Evolutionary conservation across 352 stramenopile species (phyloP).

Genomic region (Globisporangium abappressorium): DNA sequence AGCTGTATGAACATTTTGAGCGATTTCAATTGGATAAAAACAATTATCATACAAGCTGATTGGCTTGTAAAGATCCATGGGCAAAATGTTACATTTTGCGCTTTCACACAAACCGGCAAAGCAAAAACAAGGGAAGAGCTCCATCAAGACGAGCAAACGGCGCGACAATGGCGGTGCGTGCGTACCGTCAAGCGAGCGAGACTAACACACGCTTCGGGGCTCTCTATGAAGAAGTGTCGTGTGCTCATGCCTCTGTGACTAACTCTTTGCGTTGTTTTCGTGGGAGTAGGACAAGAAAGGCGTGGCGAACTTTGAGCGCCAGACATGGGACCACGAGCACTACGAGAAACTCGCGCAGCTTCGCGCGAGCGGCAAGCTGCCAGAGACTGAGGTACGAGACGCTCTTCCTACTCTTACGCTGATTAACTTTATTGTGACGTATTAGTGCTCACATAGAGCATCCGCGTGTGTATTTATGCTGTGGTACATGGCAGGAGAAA

Average conservation of each 20-base stretch:
- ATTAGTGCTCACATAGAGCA: not conserved
- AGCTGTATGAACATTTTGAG: not conserved
- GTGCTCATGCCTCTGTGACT: not conserved
- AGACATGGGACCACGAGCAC: conserved; percentile 79
- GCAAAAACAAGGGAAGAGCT: not conserved
- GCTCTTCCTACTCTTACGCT: not conserved
- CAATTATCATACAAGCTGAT: not conserved
- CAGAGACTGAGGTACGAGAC: conserved; percentile 41
- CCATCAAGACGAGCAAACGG: not conserved
- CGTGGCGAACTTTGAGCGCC: conserved; percentile 77
- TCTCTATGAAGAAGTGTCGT: not conserved
- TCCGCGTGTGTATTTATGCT: not conserved
- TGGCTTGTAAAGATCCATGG: not conserved
- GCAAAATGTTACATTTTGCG: not conserved
- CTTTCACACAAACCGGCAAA: conserved; percentile 7
- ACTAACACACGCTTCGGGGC: not conserved
- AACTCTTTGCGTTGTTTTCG: not conserved
- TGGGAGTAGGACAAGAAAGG: conserved; percentile 51
- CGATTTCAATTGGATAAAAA: not conserved
- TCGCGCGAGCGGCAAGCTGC: conserved; percentile 64
- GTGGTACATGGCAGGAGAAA: conserved; percentile 33
- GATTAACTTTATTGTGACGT: not conserved
- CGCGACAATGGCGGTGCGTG: conserved; percentile 17
- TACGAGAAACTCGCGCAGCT: conserved; percentile 80
- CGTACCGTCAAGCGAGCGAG: not conserved